Conservation (phyloP, 768 basidiomycete genomes). For the Hygrocybe coccinea region DNA sequence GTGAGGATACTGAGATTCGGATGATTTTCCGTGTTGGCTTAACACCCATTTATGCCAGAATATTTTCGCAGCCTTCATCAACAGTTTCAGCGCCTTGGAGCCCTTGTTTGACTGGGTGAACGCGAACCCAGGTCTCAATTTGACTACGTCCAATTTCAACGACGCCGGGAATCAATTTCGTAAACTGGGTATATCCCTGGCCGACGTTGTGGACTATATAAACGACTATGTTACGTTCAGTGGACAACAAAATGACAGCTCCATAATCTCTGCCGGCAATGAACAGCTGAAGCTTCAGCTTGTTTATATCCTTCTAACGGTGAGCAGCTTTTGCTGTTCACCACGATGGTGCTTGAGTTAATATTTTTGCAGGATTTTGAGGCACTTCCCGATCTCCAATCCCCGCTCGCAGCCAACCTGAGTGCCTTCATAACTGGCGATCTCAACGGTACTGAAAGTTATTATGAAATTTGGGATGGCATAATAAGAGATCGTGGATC, state of each 20-base stretch:
- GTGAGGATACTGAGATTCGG: background rate
- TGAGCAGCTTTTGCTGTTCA: background rate
- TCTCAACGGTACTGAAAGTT: background rate
- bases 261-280: background rate
- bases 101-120: background rate
- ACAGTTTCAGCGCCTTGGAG: background rate
- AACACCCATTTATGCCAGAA: background rate
- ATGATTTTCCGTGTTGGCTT: background rate
- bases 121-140: background rate
- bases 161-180: background rate
- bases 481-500: background rate
- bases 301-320: background rate
- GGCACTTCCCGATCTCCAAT: background rate
- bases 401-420: background rate
- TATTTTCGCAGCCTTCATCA: background rate
- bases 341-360: background rate
- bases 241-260: too few species aligned
- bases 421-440: background rate
- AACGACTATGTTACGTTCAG: background rate
- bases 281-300: background rate
- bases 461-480: background rate
- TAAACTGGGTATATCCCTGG: slow-evolving; percentile 1
- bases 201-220: background rate
- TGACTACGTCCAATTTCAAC: background rate
- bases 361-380: background rate